Evolutionary conservation across 306 rosid genomes (phyloP), one percentile per base, ranked within the genome.

Genomic region (Benincasa hispida): DNA sequence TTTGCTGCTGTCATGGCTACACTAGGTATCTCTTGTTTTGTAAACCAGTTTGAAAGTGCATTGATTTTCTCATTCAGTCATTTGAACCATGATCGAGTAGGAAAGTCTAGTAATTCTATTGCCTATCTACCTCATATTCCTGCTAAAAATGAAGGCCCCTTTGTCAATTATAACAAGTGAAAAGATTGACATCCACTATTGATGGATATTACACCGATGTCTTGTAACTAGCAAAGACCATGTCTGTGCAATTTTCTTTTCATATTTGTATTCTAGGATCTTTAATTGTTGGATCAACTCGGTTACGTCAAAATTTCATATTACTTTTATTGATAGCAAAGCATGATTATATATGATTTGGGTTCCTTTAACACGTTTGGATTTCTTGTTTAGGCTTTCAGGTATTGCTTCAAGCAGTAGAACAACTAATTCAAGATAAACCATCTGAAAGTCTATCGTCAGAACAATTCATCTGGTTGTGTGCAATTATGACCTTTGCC

Each of bases 1-100:
- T 92, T 94, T 83, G 98, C 99, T 13, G 98, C 97, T 70, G 3
- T 92, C 81, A 94, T 94, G 99, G 99, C 99, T 60, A 94, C 99
- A 30, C 91, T 94, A 24, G 99, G 93, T 89, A 79, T 65, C 76
- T 75, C 60, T 80, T 48, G 45, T 48, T 24, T 68, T 53, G 76
- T 80, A 74, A 72, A 12, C 60, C 77, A 47, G 45, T 72, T 25
- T n/a, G 34, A n/a, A n/a, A 34, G 5, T 79, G 17, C n/a, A 41
- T 32, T 56, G 45, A 11, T 48, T 50, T 66, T 27, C 22, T 4
- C 1, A 7, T 41, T 50, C 69, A 56, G 47, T 56, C 34, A 24
- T 60, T 51, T n/a, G 47, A 58, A 67, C 27, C 74, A n/a, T 41
- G 32, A 18, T 67, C 18, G 13, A 21, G 74, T 37, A 39, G 24